These are phyloP conservation scores for Euphorbia peplus DNA, from an alignment of 345 rosid genomes.

Conservation along the genomic window DNA sequence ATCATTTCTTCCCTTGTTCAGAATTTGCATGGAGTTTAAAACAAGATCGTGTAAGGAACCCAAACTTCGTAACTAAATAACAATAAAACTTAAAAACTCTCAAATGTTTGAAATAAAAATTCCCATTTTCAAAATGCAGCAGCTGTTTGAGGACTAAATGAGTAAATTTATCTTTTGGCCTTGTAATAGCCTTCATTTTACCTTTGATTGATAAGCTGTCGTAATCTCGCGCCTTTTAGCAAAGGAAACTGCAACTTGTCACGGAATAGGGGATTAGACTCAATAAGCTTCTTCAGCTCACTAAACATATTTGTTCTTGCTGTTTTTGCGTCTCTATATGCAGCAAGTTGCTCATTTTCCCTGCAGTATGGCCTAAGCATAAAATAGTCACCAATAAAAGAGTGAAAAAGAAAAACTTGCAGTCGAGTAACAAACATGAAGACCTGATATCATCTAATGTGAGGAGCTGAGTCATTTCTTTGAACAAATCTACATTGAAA, in stretches of 20 bases:
- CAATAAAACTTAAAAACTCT: background rate
- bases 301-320: constrained; percentile 25
- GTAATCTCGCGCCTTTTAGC: constrained; percentile 30
- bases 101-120: background rate
- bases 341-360: constrained; percentile 26
- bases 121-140: background rate
- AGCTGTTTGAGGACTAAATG: background rate
- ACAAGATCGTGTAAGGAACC: background rate
- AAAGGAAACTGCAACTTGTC: constrained; percentile 27
- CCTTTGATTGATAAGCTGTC: constrained; percentile 42
- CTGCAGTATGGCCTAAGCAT: constrained; percentile 3
- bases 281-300: constrained; percentile 23
- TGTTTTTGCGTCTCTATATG: constrained; percentile 21
- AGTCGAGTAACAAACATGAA: background rate
- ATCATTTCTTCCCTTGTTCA: constrained; percentile 5
- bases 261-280: constrained; percentile 21
- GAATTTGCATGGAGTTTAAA: background rate
- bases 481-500: constrained; percentile 36
- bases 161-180: background rate
- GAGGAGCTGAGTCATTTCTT: constrained; percentile 38
- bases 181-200: background rate
- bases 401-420: background rate
- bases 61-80: background rate
- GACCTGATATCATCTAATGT: constrained; percentile 43
- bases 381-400: background rate